Conservation (phyloP, 2,329 filamentous ascomycete genomes). For the Fusarium abutilonis region DNA sequence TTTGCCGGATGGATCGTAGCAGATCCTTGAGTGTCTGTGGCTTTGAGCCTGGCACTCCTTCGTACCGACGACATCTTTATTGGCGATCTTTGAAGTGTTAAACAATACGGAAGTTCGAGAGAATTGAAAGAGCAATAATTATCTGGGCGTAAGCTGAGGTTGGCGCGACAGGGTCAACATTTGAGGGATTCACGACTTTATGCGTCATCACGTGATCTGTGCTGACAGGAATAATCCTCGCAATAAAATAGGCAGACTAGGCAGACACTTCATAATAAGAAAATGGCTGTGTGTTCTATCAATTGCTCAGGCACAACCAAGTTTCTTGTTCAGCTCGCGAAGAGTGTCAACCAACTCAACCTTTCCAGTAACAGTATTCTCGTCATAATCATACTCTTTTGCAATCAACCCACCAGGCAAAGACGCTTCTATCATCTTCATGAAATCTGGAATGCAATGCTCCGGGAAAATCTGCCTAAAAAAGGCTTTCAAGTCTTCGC, state of each 20-base stretch:
- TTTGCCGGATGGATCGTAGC: neutral
- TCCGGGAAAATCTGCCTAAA: constrained; percentile 36
- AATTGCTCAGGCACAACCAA: neutral
- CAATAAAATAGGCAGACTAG: neutral
- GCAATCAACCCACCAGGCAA: constrained; percentile 44
- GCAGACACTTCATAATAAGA: neutral
- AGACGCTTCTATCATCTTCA: constrained; percentile 43
- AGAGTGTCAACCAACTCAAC: constrained; percentile 42
- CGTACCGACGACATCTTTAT: constrained; percentile 17
- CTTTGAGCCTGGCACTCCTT: constrained; percentile 27
- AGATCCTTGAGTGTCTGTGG: neutral
- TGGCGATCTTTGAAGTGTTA: too few species aligned
- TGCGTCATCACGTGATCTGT: neutral
- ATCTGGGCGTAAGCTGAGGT: too few species aligned
- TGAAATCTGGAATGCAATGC: constrained; percentile 38
- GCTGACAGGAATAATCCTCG: neutral
- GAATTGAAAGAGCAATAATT: too few species aligned
- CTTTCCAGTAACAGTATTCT: constrained; percentile 37
- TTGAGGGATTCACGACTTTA: neutral
- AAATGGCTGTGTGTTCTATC: neutral
- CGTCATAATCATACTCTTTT: constrained; percentile 36
- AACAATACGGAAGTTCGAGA: too few species aligned
- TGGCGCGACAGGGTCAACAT: neutral
- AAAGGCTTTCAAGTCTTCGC: constrained; percentile 39
- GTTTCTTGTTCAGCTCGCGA: constrained; percentile 2